phyloP scores from a whole-genome alignment of 2,329 filamentous ascomycete genomes.

The Pestalotiopsis sp. region DNA sequence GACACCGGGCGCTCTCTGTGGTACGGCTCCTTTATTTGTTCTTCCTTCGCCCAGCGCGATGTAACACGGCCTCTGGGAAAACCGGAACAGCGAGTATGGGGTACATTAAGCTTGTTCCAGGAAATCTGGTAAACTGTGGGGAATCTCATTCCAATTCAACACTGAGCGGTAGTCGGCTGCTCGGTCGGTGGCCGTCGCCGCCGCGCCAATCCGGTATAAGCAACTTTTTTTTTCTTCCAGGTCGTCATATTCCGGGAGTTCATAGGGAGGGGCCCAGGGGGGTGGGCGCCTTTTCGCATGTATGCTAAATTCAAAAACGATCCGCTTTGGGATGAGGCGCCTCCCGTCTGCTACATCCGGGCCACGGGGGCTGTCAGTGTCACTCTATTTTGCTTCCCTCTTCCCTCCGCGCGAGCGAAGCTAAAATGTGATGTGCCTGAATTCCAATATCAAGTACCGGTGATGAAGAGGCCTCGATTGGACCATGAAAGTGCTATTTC shows the following conservation, averaged over 20 bases:
- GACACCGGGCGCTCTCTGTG: background rate
- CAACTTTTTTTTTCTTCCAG: background rate
- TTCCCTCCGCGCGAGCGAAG: background rate
- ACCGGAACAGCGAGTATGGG: background rate
- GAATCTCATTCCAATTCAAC: background rate
- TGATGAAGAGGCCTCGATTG: background rate
- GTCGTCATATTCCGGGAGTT: background rate
- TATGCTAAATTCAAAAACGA: background rate
- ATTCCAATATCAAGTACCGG: background rate
- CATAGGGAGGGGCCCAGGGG: background rate
- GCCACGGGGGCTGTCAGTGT: background rate
- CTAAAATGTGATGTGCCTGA: background rate
- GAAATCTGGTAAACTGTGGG: background rate
- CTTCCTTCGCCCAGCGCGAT: background rate
- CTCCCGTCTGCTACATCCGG: background rate
- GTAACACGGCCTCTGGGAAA: background rate
- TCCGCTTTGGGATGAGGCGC: background rate
- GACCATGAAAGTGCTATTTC: background rate
- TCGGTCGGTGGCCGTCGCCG: background rate
- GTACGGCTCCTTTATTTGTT: background rate
- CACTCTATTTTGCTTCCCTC: background rate
- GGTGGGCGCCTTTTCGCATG: background rate
- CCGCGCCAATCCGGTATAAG: background rate
- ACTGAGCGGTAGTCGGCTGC: background rate
- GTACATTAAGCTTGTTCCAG: constrained; percentile 8